phyloP scores from a whole-genome alignment of 345 rosid species.

The Kandelia obovata region DNA sequence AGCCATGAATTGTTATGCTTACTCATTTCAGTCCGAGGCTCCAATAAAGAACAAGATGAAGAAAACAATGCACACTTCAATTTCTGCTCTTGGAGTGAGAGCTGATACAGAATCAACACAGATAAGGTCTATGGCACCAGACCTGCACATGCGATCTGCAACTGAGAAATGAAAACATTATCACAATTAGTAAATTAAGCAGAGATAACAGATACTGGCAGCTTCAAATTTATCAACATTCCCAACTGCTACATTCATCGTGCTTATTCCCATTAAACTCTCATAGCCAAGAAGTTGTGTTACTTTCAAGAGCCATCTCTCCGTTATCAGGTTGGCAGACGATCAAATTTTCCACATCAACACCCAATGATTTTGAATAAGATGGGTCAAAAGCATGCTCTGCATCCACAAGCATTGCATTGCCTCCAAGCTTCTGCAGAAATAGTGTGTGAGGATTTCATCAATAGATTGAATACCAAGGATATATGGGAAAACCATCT shows the following conservation, averaged over 20 bases:
- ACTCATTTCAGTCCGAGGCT: not conserved
- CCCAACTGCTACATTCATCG: not conserved
- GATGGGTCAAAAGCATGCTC: conserved; percentile 99
- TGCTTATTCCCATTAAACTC: conserved; percentile 8
- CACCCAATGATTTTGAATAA: conserved; percentile 89
- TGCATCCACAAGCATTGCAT: conserved; percentile 98
- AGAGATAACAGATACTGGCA: not conserved
- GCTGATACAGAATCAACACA: conserved; percentile 98
- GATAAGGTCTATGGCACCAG: conserved; percentile 89
- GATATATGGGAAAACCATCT: conserved; percentile 1
- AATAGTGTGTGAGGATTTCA: conserved; percentile 9
- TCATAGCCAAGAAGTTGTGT: conserved; percentile 5
- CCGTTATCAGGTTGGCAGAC: conserved; percentile 96
- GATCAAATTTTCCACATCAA: conserved; percentile 83
- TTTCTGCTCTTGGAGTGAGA: conserved; percentile 96
- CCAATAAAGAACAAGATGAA: not conserved
- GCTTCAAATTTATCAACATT: not conserved
- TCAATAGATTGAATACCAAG: not conserved
- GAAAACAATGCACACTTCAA: conserved; percentile 55
- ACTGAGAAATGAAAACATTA: conserved; percentile 40
- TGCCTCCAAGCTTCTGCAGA: conserved; percentile 88
- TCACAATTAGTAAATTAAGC: conserved; percentile 21
- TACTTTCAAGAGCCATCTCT: conserved; percentile 97
- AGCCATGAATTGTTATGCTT: conserved; percentile 10
- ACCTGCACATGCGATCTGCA: conserved; percentile 99